A percentile compares a stretch with the other conserved stretches of the same genome.
Evolutionary conservation across 2,329 filamentous ascomycete genomes (phyloP).

Genomic region (Thyridium curvatum): DNA sequence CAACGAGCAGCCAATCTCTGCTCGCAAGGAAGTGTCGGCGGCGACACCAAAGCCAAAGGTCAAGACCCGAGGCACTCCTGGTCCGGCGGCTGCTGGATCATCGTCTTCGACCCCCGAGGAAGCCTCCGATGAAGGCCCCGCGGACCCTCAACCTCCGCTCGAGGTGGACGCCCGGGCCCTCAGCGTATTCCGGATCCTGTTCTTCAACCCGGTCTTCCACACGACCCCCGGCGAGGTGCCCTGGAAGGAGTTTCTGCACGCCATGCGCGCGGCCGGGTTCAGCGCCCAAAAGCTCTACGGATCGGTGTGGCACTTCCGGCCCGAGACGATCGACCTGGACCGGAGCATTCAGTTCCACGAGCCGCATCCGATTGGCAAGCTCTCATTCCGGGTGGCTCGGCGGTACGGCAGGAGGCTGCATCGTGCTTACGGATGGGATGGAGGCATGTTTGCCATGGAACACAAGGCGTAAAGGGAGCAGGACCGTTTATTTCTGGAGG

Average conservation of each 20-base stretch:
- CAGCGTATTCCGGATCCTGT: conserved; percentile 31
- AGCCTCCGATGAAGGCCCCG: background rate
- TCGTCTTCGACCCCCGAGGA: no score
- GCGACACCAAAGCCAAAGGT: conserved; percentile 7
- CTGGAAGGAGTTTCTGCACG: conserved; percentile 48
- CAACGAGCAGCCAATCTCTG: background rate
- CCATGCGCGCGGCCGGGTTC: conserved; percentile 44
- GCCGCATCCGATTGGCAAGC: conserved; percentile 48
- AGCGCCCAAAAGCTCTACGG: conserved; percentile 50
- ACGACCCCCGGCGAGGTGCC: conserved; percentile 39
- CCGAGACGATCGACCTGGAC: conserved; percentile 22
- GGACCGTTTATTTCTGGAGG: no score
- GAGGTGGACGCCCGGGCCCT: conserved; percentile 21
- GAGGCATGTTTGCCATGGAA: conserved; percentile 31
- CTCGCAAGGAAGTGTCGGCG: background rate
- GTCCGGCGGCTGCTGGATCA: background rate
- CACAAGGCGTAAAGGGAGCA: no score
- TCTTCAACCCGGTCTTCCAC: conserved; percentile 23
- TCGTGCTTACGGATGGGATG: conserved; percentile 44
- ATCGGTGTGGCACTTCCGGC: conserved; percentile 54
- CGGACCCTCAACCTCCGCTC: conserved; percentile 7
- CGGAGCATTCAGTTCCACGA: conserved; percentile 54
- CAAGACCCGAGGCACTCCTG: conserved; percentile 13
- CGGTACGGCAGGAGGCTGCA: conserved; percentile 40
- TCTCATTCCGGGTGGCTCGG: conserved; percentile 39